Conservation (phyloP, 176 grass and related monocot species). For the Poa pratensis region DNA sequence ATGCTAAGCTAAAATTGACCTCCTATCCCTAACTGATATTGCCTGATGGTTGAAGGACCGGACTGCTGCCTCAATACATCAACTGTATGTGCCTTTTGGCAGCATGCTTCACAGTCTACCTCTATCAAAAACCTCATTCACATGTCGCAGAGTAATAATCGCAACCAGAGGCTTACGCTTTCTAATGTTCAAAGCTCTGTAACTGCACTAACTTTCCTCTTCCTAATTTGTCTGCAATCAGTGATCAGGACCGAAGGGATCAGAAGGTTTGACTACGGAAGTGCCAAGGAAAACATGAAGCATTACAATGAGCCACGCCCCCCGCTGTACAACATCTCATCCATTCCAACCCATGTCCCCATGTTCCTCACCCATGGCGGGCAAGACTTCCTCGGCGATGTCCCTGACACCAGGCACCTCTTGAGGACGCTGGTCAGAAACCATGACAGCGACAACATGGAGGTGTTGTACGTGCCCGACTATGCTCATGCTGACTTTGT, state of each 20-base stretch:
- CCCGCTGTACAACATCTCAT: slow-evolving; percentile 40
- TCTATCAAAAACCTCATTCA: slow-evolving; percentile 59
- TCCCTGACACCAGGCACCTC: slow-evolving; percentile 51
- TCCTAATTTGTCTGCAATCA: neutral
- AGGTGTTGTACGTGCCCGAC: slow-evolving; percentile 37
- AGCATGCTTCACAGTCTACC: slow-evolving; percentile 55
- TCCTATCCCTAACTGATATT: slow-evolving; percentile 20
- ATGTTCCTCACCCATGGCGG: slow-evolving; percentile 57
- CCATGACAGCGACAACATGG: slow-evolving; percentile 42
- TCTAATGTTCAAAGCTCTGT: slow-evolving; percentile 7
- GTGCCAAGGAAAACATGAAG: slow-evolving; percentile 46
- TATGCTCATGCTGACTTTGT: slow-evolving; percentile 54
- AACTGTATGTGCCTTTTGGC: slow-evolving; percentile 41
- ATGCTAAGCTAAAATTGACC: neutral
- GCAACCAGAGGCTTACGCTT: neutral
- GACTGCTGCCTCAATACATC: slow-evolving; percentile 65
- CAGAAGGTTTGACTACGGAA: slow-evolving; percentile 57
- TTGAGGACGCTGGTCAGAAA: slow-evolving; percentile 27
- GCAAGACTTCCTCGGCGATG: slow-evolving; percentile 43
- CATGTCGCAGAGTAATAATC: slow-evolving; percentile 51
- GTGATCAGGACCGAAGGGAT: slow-evolving; percentile 47
- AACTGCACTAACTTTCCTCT: slow-evolving; percentile 11
- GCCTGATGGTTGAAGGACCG: slow-evolving; percentile 41
- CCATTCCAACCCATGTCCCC: slow-evolving; percentile 44
- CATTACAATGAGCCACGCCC: slow-evolving; percentile 45